phyloP scores from a whole-genome alignment of 2,329 filamentous ascomycete genomes.

The Pseudodiploospora longispora region DNA sequence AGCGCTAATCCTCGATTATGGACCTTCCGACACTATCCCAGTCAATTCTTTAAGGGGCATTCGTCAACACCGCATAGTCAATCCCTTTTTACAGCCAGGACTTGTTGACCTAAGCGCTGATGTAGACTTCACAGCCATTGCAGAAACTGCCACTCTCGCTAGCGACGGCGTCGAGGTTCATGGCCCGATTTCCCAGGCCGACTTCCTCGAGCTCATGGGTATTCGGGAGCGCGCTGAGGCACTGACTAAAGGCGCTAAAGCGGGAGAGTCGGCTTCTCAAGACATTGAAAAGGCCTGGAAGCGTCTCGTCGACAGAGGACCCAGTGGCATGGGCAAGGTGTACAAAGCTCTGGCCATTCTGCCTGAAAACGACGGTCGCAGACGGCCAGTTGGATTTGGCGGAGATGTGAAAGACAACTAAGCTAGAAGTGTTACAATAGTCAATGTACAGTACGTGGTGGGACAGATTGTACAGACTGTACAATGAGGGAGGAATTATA shows the following conservation, averaged over 20 bases:
- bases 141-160: slow-evolving; percentile 69
- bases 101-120: slow-evolving; percentile 85
- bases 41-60: slow-evolving; percentile 89
- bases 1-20: slow-evolving; percentile 94
- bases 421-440: neutral
- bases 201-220: slow-evolving; percentile 74
- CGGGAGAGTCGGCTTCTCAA: slow-evolving; percentile 39
- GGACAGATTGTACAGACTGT: too few relatives aligned
- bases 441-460: too few relatives aligned
- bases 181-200: slow-evolving; percentile 78
- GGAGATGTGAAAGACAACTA: slow-evolving; percentile 46
- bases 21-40: slow-evolving; percentile 68
- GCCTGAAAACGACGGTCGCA: slow-evolving; percentile 65
- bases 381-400: slow-evolving; percentile 86
- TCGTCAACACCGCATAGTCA: slow-evolving; percentile 64
- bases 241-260: slow-evolving; percentile 43
- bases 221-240: slow-evolving; percentile 69
- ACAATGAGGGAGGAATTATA: too few relatives aligned
- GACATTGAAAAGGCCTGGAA: slow-evolving; percentile 69
- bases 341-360: slow-evolving; percentile 92
- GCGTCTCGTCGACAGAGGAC: slow-evolving; percentile 73
- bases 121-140: slow-evolving; percentile 84
- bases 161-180: slow-evolving; percentile 83
- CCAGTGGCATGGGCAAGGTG: slow-evolving; percentile 83
- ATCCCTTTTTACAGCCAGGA: slow-evolving; percentile 71